These are phyloP conservation scores for Diaporthe batatas DNA, from an alignment of 2,329 filamentous ascomycete species.

Conservation along the genomic window DNA sequence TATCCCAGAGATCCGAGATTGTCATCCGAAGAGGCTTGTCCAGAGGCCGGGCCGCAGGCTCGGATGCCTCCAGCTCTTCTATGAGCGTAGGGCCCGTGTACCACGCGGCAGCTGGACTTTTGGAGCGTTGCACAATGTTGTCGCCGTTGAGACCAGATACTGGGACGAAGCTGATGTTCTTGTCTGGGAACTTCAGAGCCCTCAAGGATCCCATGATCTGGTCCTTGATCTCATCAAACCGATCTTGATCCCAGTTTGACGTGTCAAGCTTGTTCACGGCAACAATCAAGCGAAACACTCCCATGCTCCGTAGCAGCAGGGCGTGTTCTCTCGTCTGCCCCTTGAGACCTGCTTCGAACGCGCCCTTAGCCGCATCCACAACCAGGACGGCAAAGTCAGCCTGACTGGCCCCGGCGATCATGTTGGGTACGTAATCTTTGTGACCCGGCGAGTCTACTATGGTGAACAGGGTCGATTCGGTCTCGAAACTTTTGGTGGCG, in stretches of 20 bases:
- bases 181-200: conserved; percentile 83
- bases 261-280: conserved; percentile 97
- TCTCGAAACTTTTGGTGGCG: conserved; percentile 94
- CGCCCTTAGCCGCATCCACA: conserved; percentile 89
- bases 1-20: conserved; percentile 88
- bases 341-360: conserved; percentile 92
- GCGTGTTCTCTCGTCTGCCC: conserved; percentile 97
- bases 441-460: conserved; percentile 97
- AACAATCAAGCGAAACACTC: conserved; percentile 88
- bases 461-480: conserved; percentile 86
- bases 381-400: conserved; percentile 96
- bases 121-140: conserved; percentile 78
- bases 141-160: conserved; percentile 91
- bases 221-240: conserved; percentile 87
- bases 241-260: conserved; percentile 82
- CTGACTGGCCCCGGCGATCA: conserved; percentile 97
- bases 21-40: conserved; percentile 87
- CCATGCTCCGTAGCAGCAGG: conserved; percentile 88
- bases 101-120: conserved; percentile 75
- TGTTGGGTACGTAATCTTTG: conserved; percentile 96
- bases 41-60: conserved; percentile 75
- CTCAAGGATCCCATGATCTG: conserved; percentile 87
- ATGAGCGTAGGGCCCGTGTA: conserved; percentile 85
- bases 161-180: conserved; percentile 88
- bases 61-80: conserved; percentile 86